Percentiles rank a stretch among this genome's conserved stretches.
Conservation (phyloP, 257 asterid species). For the Cynanchum wilfordii region DNA sequence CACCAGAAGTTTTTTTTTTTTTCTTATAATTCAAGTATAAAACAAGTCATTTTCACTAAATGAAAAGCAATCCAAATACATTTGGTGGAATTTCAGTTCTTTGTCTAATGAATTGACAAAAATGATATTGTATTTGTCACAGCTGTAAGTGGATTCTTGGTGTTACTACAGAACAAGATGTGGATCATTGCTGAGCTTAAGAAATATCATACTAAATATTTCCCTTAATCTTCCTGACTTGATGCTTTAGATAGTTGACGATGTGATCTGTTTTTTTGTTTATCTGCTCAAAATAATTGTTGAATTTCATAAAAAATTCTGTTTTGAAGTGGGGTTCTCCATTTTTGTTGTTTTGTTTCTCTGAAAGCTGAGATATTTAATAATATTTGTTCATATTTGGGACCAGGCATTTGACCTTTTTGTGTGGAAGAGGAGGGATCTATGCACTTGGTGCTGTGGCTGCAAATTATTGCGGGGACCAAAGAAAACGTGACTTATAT, state of each 20-base stretch:
- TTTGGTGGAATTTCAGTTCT: neutral
- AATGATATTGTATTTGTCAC: neutral
- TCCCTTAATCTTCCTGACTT: neutral
- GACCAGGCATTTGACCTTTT: constrained; percentile 54
- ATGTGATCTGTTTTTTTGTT: neutral
- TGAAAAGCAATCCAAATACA: too few relatives aligned
- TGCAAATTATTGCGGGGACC: constrained; percentile 50
- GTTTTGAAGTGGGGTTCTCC: neutral
- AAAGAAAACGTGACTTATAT: constrained; percentile 34
- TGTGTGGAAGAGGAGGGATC: constrained; percentile 69
- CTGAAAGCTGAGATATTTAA: neutral
- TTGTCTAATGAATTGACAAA: neutral
- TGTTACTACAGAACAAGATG: too few relatives aligned
- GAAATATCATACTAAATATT: neutral
- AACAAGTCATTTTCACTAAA: too few relatives aligned
- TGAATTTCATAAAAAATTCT: neutral
- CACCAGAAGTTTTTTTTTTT: too few relatives aligned
- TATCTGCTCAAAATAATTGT: neutral
- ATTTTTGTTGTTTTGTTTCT: neutral
- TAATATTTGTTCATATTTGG: constrained; percentile 9
- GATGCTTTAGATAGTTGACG: neutral
- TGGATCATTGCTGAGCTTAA: neutral
- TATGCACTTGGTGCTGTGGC: constrained; percentile 61
- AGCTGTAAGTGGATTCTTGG: neutral
- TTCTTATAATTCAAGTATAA: too few relatives aligned